phyloP scores from a whole-genome alignment of 2,329 filamentous ascomycete species.

The Hypoxylon sp. region DNA sequence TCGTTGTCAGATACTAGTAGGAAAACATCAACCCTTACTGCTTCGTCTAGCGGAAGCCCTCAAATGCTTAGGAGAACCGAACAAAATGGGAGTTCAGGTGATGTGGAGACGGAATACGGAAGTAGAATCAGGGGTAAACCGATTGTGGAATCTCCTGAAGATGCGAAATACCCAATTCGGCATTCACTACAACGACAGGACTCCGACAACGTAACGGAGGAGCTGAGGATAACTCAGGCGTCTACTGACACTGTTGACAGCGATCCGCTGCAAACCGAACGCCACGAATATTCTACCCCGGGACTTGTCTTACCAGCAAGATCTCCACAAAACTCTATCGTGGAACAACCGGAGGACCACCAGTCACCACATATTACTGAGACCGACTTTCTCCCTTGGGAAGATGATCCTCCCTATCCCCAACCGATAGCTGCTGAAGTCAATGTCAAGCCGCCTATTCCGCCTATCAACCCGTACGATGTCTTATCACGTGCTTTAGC shows the following conservation, averaged over 20 bases:
- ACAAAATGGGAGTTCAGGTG: slow-evolving; percentile 44
- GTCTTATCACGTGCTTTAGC: slow-evolving; percentile 68
- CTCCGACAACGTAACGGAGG: slow-evolving; percentile 49
- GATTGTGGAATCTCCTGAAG: slow-evolving; percentile 52
- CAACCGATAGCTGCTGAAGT: slow-evolving; percentile 57
- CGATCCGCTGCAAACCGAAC: slow-evolving; percentile 36
- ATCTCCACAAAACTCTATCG: slow-evolving; percentile 27
- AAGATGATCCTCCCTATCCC: slow-evolving; percentile 69
- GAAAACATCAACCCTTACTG: slow-evolving; percentile 57
- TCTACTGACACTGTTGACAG: slow-evolving; percentile 52
- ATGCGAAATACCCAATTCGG: slow-evolving; percentile 39
- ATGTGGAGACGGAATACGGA: slow-evolving; percentile 59
- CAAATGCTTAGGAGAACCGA: slow-evolving; percentile 27
- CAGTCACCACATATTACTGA: slow-evolving; percentile 64
- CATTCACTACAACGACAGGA: slow-evolving; percentile 43
- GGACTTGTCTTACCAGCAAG: slow-evolving; percentile 36
- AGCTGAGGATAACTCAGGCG: slow-evolving; percentile 53
- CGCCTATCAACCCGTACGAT: slow-evolving; percentile 69
- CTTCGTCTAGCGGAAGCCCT: slow-evolving; percentile 55
- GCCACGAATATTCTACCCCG: slow-evolving; percentile 28
- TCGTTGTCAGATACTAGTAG: slow-evolving; percentile 68
- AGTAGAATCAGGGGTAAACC: slow-evolving; percentile 63
- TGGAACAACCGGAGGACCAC: slow-evolving; percentile 56
- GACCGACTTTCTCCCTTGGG: slow-evolving; percentile 72
- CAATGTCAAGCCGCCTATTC: slow-evolving; percentile 27